phyloP scores from a whole-genome alignment of 495 filamentous ascomycete species.

The Elaphomyces granulatus region DNA sequence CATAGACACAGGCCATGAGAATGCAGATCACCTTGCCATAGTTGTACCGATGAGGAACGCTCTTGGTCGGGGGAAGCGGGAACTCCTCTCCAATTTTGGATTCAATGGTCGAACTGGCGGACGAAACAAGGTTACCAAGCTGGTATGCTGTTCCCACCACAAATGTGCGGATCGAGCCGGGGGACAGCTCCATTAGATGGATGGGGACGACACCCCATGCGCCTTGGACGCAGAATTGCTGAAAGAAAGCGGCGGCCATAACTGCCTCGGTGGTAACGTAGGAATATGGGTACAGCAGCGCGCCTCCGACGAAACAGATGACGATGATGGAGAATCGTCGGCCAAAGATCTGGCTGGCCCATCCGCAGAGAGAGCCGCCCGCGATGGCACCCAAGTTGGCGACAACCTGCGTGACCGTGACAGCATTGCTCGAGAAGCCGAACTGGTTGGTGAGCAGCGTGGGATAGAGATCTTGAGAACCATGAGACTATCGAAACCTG shows the following conservation, averaged over 20 bases:
- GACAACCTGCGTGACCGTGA: constrained; percentile 74
- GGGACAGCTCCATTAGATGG: constrained; percentile 77
- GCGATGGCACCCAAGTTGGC: constrained; percentile 70
- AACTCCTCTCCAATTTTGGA: constrained; percentile 69
- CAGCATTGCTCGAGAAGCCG: constrained; percentile 50
- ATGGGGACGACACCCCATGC: constrained; percentile 78
- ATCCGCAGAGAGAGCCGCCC: constrained; percentile 66
- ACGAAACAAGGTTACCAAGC: constrained; percentile 70
- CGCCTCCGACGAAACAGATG: constrained; percentile 62
- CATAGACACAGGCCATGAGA: constrained; percentile 87
- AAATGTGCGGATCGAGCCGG: constrained; percentile 69
- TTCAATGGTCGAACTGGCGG: constrained; percentile 71
- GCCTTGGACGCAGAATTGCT: constrained; percentile 81
- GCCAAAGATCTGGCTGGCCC: constrained; percentile 66
- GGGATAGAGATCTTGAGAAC: constrained; percentile 83
- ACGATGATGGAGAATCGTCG: constrained; percentile 69
- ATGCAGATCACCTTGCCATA: constrained; percentile 89
- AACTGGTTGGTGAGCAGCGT: constrained; percentile 72
- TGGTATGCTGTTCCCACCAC: constrained; percentile 75
- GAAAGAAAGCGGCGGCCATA: constrained; percentile 79
- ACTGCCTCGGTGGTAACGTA: constrained; percentile 46
- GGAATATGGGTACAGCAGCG: constrained; percentile 69
- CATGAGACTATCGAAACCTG: constrained; percentile 52
- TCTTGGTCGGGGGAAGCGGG: constrained; percentile 45
- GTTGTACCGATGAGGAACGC: constrained; percentile 42